Percentiles rank a stretch among this genome's conserved stretches.
These are phyloP conservation scores for Vigna nakashimae DNA, from an alignment of 306 rosid genomes.

Conservation along the genomic window DNA sequence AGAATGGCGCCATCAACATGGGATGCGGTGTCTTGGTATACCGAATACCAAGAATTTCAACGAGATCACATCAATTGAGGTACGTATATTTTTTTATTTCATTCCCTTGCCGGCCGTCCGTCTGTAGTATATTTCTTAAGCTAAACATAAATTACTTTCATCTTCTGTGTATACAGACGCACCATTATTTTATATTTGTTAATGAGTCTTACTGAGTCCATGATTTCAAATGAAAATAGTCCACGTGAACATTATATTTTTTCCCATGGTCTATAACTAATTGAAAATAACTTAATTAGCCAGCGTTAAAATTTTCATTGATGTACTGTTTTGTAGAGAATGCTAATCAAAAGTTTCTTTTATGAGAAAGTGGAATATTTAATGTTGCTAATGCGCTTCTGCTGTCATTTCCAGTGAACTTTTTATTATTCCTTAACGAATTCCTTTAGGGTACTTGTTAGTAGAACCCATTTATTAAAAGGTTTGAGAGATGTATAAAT, in stretches of 20 bases:
- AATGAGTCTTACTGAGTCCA: background rate
- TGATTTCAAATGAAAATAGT: slow-evolving; percentile 8
- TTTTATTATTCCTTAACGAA: background rate
- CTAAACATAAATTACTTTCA: background rate
- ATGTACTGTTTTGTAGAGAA: background rate
- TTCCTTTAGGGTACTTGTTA: background rate
- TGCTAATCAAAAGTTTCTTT: background rate
- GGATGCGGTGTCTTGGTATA: slow-evolving; percentile 99
- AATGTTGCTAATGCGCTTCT: background rate
- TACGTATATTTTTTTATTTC: slow-evolving; percentile 35
- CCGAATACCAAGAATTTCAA: slow-evolving; percentile 98
- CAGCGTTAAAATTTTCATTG: background rate
- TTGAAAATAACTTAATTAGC: background rate
- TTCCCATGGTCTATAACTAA: background rate
- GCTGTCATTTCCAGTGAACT: background rate
- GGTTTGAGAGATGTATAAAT: background rate
- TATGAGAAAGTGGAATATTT: background rate
- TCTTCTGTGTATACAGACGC: background rate
- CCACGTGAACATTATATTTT: background rate
- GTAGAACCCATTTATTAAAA: background rate
- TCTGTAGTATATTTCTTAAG: slow-evolving; percentile 6
- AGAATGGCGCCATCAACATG: slow-evolving; percentile 99
- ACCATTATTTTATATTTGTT: background rate
- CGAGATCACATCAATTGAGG: slow-evolving; percentile 98
- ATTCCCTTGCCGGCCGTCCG: background rate